Conservation (phyloP, 2,329 filamentous ascomycete species). For the Pestalotiopsis sp. region DNA sequence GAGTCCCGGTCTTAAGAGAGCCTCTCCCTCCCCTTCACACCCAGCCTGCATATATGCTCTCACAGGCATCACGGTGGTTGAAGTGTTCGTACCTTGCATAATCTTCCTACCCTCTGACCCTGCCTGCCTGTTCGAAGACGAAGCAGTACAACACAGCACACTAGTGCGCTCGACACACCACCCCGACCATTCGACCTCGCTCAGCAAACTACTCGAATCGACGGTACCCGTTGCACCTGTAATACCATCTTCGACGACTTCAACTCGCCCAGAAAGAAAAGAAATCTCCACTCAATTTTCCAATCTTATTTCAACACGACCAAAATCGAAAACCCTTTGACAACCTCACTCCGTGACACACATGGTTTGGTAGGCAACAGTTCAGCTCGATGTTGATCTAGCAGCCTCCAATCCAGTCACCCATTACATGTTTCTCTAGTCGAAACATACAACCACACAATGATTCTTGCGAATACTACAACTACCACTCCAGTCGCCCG, state of each 20-base stretch:
- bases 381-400: constrained; percentile 34
- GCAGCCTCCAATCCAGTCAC: constrained; percentile 36
- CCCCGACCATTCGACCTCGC: not conserved
- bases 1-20: constrained; percentile 22
- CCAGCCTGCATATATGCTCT: constrained; percentile 22
- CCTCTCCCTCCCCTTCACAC: constrained; percentile 16
- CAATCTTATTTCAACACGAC: not conserved
- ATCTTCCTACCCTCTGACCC: constrained; percentile 20
- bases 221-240: not conserved
- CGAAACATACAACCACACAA: constrained; percentile 45
- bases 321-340: not conserved
- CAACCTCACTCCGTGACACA: constrained; percentile 18
- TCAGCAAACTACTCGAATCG: not conserved
- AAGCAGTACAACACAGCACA: constrained; percentile 8
- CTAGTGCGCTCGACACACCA: not conserved
- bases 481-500: constrained; percentile 62
- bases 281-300: not conserved
- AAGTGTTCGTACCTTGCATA: constrained; percentile 35
- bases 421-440: constrained; percentile 27
- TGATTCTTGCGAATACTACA: constrained; percentile 58
- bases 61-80: constrained; percentile 28
- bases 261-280: not conserved
- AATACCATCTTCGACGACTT: not conserved
- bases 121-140: constrained; percentile 10
- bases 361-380: constrained; percentile 28